phyloP scores from a whole-genome alignment of 2,329 filamentous ascomycete species.

The Arthrobotrys iridis region DNA sequence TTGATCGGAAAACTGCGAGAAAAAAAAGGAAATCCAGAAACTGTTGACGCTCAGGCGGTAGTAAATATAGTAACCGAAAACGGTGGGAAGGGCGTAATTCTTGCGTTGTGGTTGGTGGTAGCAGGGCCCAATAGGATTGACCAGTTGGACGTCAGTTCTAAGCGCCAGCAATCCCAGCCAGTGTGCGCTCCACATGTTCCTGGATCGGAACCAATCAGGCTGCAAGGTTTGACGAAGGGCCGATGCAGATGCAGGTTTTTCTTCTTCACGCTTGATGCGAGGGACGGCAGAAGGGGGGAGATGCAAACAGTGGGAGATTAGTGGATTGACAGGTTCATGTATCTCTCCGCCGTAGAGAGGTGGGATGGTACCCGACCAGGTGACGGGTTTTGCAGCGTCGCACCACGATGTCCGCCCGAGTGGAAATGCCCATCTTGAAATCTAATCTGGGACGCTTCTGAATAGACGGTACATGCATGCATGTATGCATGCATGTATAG shows the following conservation, averaged over 20 bases:
- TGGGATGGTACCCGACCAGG: conserved; percentile 20
- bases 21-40: conserved; percentile 23
- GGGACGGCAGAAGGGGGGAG: conserved; percentile 44
- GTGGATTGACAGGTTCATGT: conserved; percentile 29
- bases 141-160: conserved; percentile 40
- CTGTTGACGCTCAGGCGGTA: conserved; percentile 9
- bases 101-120: conserved; percentile 53
- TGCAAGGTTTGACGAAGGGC: conserved; percentile 31
- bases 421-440: background rate
- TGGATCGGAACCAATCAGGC: conserved; percentile 37
- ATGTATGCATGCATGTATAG: background rate
- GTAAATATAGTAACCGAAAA: conserved; percentile 55
- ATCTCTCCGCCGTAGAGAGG: conserved; percentile 15
- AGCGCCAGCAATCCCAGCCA: conserved; percentile 40
- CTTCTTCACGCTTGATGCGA: conserved; percentile 21
- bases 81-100: conserved; percentile 51
- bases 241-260: conserved; percentile 26
- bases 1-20: conserved; percentile 50
- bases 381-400: background rate
- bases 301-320: conserved; percentile 4
- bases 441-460: background rate
- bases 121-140: conserved; percentile 21
- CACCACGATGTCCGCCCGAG: conserved; percentile 1
- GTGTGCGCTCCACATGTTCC: conserved; percentile 43
- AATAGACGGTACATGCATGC: background rate